These are phyloP conservation scores for Fusarium sororula DNA, from an alignment of 2,329 filamentous ascomycete species.

Conservation along the genomic window DNA sequence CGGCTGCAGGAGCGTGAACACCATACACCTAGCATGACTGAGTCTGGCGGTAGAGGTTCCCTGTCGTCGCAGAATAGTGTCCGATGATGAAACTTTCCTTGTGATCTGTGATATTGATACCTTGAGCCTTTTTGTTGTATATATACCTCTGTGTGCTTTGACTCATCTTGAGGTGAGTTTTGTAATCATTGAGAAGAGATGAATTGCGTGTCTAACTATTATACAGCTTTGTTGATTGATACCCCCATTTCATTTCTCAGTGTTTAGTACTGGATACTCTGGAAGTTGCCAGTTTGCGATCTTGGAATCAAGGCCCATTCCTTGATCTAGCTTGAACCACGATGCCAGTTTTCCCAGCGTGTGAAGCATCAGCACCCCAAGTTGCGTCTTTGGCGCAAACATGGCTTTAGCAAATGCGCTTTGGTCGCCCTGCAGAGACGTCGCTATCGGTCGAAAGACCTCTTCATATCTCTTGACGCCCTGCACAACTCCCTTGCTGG, in stretches of 20 bases:
- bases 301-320: constrained; percentile 1
- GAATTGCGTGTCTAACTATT: not conserved
- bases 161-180: constrained; percentile 7
- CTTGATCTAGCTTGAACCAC: constrained; percentile 1
- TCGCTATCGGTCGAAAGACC: constrained; percentile 9
- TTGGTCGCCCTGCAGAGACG: not conserved
- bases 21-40: constrained; percentile 8
- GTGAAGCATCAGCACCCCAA: constrained; percentile 10
- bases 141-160: not conserved
- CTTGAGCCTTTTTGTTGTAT: constrained; percentile 1
- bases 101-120: constrained; percentile 16
- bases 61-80: constrained; percentile 19
- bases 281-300: constrained; percentile 20
- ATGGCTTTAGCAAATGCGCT: not conserved
- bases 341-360: not conserved
- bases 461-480: constrained; percentile 18
- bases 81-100: constrained; percentile 1
- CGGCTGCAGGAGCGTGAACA: constrained; percentile 14
- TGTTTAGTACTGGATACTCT: constrained; percentile 11
- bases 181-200: constrained; percentile 1
- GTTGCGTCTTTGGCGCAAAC: not conserved
- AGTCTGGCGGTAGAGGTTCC: constrained; percentile 17
- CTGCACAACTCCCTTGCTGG: constrained; percentile 5
- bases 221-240: not conserved
- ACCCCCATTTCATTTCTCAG: not conserved